Conservation (phyloP, 331 rosid genomes). For the Acacia pycnantha region DNA sequence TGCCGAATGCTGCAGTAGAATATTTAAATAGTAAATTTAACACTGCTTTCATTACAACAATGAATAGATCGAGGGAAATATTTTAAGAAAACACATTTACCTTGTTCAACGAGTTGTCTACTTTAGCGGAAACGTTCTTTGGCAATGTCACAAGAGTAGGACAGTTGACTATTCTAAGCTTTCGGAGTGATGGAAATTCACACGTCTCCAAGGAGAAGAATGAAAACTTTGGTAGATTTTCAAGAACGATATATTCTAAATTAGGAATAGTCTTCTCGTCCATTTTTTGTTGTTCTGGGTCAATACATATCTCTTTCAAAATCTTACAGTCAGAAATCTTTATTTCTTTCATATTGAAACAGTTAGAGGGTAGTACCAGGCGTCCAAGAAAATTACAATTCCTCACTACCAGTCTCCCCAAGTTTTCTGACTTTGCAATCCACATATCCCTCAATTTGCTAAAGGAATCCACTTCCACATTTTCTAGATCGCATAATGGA, state of each 20-base stretch:
- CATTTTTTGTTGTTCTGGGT: neutral
- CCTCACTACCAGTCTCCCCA: neutral
- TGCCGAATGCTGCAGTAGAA: neutral
- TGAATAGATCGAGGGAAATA: too few species aligned
- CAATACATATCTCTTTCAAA: neutral
- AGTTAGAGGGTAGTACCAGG: neutral
- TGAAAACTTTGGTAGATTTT: neutral
- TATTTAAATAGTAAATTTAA: too few species aligned
- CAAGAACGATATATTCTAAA: neutral
- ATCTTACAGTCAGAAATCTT: neutral
- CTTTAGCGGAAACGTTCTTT: too few species aligned
- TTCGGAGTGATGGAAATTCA: neutral
- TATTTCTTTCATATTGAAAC: neutral
- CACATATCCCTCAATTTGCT: neutral
- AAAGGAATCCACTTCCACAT: neutral
- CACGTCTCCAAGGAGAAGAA: neutral
- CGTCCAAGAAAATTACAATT: neutral
- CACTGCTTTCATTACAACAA: neutral
- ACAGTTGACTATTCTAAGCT: neutral
- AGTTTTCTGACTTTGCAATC: neutral
- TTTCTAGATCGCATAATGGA: neutral
- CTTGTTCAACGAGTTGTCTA: neutral
- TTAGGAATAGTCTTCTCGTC: accelerated
- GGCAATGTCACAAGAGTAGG: neutral
- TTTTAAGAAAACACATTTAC: neutral